A percentile compares a stretch with the other conserved stretches of the same genome.
Evolutionary conservation across 1,139 yeast species (phyloP).

Genomic region (Ogataea hybrid): DNA sequence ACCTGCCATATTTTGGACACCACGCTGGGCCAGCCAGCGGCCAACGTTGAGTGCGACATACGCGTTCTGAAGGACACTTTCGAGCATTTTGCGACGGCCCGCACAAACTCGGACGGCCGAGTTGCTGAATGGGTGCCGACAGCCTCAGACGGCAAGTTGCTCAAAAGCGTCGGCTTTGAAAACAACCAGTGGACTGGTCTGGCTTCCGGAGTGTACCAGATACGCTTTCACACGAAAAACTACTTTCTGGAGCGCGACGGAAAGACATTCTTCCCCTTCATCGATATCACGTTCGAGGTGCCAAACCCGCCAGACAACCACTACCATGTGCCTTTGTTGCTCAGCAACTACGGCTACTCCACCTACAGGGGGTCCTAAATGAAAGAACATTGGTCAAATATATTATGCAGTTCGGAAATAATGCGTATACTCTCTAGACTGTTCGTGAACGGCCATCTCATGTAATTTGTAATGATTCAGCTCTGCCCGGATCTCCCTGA

Average conservation of each 20-base stretch:
- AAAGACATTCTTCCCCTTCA: conserved; percentile 74
- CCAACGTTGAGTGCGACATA: conserved; percentile 59
- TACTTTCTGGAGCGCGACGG: conserved; percentile 45
- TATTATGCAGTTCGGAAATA: conserved; percentile 34
- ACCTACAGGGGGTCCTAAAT: conserved; percentile 71
- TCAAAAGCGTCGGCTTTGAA: conserved; percentile 35
- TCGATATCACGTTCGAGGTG: conserved; percentile 71
- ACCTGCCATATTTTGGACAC: conserved; percentile 91
- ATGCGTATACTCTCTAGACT: conserved; percentile 50
- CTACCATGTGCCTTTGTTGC: conserved; percentile 80
- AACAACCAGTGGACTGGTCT: conserved; percentile 40
- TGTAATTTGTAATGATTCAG: conserved; percentile 46
- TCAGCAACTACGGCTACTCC: conserved; percentile 82
- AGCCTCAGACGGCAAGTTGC: conserved; percentile 26
- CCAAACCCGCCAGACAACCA: conserved; percentile 69
- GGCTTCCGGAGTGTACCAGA: conserved; percentile 64
- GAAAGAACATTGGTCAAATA: conserved; percentile 6
- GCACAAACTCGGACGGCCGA: conserved; percentile 81
- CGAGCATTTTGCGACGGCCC: conserved; percentile 52
- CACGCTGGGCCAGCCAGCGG: conserved; percentile 78
- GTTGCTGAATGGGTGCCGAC: conserved; percentile 55
- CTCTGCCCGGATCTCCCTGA: conserved; percentile 48
- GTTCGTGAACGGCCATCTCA: conserved; percentile 56
- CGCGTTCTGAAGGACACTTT: conserved; percentile 25
- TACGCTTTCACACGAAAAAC: conserved; percentile 69